Conservation (phyloP, 495 filamentous ascomycete genomes). For the Aspergillus asperescens region DNA sequence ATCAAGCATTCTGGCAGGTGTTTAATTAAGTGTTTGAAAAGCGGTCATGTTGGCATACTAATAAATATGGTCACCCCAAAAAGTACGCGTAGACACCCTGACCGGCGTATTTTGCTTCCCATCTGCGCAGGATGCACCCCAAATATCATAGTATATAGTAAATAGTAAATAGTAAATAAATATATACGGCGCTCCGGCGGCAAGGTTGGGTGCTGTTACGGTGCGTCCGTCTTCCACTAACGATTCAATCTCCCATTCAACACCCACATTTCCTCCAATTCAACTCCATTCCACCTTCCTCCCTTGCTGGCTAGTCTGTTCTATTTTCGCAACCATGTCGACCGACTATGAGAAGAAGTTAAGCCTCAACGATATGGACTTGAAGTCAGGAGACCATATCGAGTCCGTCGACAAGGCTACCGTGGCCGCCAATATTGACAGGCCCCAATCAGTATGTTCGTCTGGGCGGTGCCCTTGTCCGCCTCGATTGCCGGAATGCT, state of each 20-base stretch:
- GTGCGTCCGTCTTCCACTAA: background rate
- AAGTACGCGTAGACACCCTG: too few relatives aligned
- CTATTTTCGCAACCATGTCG: background rate
- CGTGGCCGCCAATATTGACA: conserved; percentile 1
- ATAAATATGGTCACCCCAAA: too few relatives aligned
- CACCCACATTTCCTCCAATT: background rate
- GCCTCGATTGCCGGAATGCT: conserved; percentile 36
- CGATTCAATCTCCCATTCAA: background rate
- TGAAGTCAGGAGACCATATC: conserved; percentile 1
- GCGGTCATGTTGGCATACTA: too few relatives aligned
- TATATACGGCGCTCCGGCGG: background rate
- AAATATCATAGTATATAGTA: too few relatives aligned
- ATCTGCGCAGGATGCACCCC: too few relatives aligned
- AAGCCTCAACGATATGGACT: background rate
- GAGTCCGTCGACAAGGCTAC: conserved; percentile 2
- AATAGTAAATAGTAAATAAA: too few relatives aligned
- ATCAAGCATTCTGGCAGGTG: too few relatives aligned
- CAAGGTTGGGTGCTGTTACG: background rate
- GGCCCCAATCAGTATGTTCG: conserved; percentile 20
- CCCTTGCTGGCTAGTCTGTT: background rate
- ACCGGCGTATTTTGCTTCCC: too few relatives aligned
- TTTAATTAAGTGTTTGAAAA: too few relatives aligned
- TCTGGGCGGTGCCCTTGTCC: conserved; percentile 35
- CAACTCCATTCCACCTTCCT: background rate
- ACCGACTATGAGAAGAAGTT: conserved; percentile 1